Base-by-base conservation (phyloP, 2,329 filamentous ascomycete species). In the Cyphellophora attinorum region DNA sequence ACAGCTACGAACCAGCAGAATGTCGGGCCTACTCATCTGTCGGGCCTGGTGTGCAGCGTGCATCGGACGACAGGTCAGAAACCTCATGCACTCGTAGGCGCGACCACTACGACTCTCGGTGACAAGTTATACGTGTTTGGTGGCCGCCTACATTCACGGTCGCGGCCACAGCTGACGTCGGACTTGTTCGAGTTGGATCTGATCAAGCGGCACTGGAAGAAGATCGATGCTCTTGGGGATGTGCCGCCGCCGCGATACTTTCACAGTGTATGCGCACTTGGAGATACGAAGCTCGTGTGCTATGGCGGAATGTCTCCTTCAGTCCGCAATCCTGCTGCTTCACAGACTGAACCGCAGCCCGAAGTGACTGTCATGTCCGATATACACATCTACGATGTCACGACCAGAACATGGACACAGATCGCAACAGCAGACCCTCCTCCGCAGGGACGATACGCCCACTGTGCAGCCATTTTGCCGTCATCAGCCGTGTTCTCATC, bases 71-170 rank as follows among this genome's bases (percentile, higher is more conserved):
- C 89, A 0, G 91, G 91, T 21, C 78, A 79, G 42, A 88, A 96
- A 54, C 91, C 91, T 3, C 85, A 84, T 51, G 83, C 91, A 3
- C 67, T 96, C 2, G 91, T 98, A 0, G 91, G 91, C 19, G 89
- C 91, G 4, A 95, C 91, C 0, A 96, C 91, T 0, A 96, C 91
- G 0, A 84, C 96, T 31, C 60, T 98, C 2, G 91, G 89, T 17
- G 91, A 98, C 59, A 95, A 93, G 58, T 70, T 98, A 14, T 98
- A 94, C 56, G 88, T 96, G 3, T 98, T 96, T 64, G 91, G 91
- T 30, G 91, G 91, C 5, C 74, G 89, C 34, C 77, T 93, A 48
- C 63, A 96, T 33, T 95, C 91, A 11, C 70, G 85, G 46, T 89
- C 78, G 44, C 76, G 84, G 36, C 85, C 88, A 6, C 80, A 85